A percentile compares a stretch with the other conserved stretches of the same genome.
phyloP scores from a whole-genome alignment of 1,284 basidiomycete species.

The Cystobasidium pallidum region DNA sequence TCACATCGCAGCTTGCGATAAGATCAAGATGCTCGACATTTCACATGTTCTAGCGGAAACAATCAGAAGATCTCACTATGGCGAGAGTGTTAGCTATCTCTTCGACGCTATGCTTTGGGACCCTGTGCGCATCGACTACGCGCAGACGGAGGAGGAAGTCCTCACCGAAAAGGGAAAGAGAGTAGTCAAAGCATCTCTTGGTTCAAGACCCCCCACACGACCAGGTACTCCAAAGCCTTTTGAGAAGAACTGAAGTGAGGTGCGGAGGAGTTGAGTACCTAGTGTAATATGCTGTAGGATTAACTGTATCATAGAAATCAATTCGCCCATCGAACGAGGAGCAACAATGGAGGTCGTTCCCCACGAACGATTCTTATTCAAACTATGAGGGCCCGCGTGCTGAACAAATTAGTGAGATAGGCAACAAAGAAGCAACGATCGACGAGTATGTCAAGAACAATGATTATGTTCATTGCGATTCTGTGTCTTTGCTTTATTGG shows the following conservation, averaged over 20 bases:
- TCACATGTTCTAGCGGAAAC: constrained; percentile 95
- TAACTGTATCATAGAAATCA: not conserved
- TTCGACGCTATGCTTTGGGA: constrained; percentile 46
- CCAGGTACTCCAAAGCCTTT: constrained; percentile 41
- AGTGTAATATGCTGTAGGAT: not conserved
- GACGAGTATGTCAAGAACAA: no score
- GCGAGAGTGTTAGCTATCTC: constrained; percentile 46
- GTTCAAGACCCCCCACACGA: constrained; percentile 37
- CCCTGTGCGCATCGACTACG: constrained; percentile 42
- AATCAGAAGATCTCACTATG: constrained; percentile 74
- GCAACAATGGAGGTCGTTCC: no score
- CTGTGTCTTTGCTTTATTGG: not conserved
- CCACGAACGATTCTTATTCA: no score
- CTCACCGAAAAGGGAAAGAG: constrained; percentile 19
- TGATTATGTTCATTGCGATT: no score
- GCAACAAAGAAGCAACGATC: no score
- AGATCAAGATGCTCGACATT: constrained; percentile 96
- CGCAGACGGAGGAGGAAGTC: constrained; percentile 40
- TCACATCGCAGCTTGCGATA: constrained; percentile 74
- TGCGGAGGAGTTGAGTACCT: not conserved
- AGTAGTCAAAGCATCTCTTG: constrained; percentile 14
- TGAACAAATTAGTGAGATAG: no score
- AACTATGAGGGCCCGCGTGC: no score
- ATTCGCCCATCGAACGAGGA: no score
- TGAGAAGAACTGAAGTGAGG: not conserved